Base-by-base conservation (phyloP, 116 monocot genomes). In the Trichopus zeylanicus region DNA sequence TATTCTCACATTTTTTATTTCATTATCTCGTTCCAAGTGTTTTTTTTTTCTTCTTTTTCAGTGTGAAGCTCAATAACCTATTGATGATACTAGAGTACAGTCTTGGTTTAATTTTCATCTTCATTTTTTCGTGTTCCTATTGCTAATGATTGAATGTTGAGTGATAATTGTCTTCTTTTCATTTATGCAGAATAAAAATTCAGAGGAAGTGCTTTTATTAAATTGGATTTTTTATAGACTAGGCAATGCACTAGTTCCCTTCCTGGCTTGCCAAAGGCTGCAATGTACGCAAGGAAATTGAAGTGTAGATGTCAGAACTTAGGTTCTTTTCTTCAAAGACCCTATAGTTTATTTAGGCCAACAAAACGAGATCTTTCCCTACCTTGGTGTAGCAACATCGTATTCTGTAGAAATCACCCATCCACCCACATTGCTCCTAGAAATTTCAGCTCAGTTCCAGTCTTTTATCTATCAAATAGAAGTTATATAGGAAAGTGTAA, bases 231-330 rank as follows among this genome's bases (percentile, higher is more conserved):
- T n/a, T n/a, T n/a, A n/a, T n/a, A n/a, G n/a, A n/a, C n/a, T n/a
- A n/a, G 12, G 42, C 3, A 42, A 42, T 42, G 42, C 13, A 42
- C 0, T 42, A 42, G 42, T 42, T 42, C 12, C 42, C 19, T 49
- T 49, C 23, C 19, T 49, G 49, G 19, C 21, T 21, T 7, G 22
- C 7, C 7, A 51, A 16, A 62, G 64, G 57, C 56, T 62, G 60
- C 70, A 70, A 92, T 88, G 92, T 77, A 81, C 65, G 74, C 72
- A 31, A 67, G 68, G 53, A 84, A 73, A 62, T 60, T 84, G 31
- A 87, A 76, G 73, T 65, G 53, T 38, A 73, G 72, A 76, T 46
- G 52, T 10, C 58, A 56, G 25, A 70, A 62, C 26, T 78, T 59
- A 71, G 30, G 37, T 46, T 58, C 31, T 47, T 20, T 73, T 7